Percentiles rank a stretch among this genome's conserved stretches.
phyloP scores from a whole-genome alignment of 202 grass and related monocot species.

The Zoysia matrella region DNA sequence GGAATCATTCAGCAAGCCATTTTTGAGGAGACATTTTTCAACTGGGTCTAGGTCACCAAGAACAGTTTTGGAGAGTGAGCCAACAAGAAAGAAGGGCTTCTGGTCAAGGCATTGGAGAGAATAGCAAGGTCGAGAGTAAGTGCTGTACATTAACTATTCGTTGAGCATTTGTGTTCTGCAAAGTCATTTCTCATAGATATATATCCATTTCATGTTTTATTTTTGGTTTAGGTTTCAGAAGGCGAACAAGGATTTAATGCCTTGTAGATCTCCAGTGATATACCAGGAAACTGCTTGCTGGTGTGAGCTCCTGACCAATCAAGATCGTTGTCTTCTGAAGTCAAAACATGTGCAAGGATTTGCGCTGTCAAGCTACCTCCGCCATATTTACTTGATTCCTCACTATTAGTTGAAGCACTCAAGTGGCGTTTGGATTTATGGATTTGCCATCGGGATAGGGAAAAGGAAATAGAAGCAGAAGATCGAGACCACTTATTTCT shows the following conservation, averaged over 20 bases:
- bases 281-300: background rate
- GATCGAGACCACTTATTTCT: too few relatives aligned
- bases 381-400: slow-evolving; percentile 5
- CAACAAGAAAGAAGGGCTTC: slow-evolving; percentile 72
- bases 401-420: slow-evolving; percentile 27
- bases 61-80: slow-evolving; percentile 44
- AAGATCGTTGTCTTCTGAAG: background rate
- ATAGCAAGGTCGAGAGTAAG: slow-evolving; percentile 10
- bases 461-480: too few relatives aligned
- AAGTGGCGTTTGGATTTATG: too few relatives aligned
- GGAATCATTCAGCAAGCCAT: slow-evolving; percentile 43
- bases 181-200: slow-evolving; percentile 5
- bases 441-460: too few relatives aligned
- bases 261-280: background rate
- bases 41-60: slow-evolving; percentile 56
- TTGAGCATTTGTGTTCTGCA: slow-evolving; percentile 29
- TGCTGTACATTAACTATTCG: slow-evolving; percentile 1
- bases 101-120: slow-evolving; percentile 55
- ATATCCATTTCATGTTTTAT: background rate
- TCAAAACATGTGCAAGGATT: background rate
- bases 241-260: background rate
- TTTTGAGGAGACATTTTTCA: slow-evolving; percentile 67
- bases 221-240: background rate
- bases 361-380: background rate
- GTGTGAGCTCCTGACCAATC: background rate